Conservation (phyloP, 2,329 filamentous ascomycete genomes). For the Diplocarpon rosae region DNA sequence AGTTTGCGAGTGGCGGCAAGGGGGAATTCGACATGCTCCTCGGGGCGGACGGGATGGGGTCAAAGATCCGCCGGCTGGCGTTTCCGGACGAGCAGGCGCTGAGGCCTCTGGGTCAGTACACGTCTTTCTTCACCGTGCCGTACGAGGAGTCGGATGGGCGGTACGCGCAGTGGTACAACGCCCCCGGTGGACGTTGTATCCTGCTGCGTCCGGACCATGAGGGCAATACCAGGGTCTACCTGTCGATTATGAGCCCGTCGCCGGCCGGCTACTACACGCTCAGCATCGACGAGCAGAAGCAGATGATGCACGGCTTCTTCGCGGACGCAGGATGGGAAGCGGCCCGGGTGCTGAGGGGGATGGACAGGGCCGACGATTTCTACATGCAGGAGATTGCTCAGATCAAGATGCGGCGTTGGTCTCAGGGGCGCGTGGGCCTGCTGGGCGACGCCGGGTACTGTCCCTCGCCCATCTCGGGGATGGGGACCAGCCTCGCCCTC, state of each 20-base stretch:
- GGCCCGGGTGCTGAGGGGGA: slow-evolving; percentile 31
- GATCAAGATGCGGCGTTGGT: slow-evolving; percentile 35
- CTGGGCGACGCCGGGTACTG: slow-evolving; percentile 48
- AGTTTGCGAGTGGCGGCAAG: slow-evolving; percentile 33
- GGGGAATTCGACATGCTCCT: slow-evolving; percentile 40
- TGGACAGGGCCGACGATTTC: slow-evolving; percentile 33
- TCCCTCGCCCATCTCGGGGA: slow-evolving; percentile 38
- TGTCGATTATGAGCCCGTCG: slow-evolving; percentile 23
- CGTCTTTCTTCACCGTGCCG: slow-evolving; percentile 31
- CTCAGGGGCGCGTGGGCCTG: slow-evolving; percentile 36
- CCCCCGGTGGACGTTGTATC: slow-evolving; percentile 29
- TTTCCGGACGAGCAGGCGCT: slow-evolving; percentile 24
- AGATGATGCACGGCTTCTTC: slow-evolving; percentile 32
- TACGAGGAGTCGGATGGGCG: slow-evolving; percentile 25
- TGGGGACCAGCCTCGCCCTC: slow-evolving; percentile 39
- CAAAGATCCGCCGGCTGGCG: slow-evolving; percentile 33
- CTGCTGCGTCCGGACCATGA: slow-evolving; percentile 32
- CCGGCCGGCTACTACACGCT: not conserved
- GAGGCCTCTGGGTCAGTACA: slow-evolving; percentile 14
- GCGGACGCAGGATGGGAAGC: slow-evolving; percentile 38
- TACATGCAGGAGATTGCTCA: slow-evolving; percentile 35
- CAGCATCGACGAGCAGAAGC: slow-evolving; percentile 30
- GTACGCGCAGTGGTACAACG: slow-evolving; percentile 29
- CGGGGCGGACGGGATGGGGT: slow-evolving; percentile 44
- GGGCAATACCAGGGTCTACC: slow-evolving; percentile 30